A percentile compares a stretch with the other conserved stretches of the same genome.
phyloP scores from a whole-genome alignment of 2,329 filamentous ascomycete genomes.

The Claviceps spartinae region DNA sequence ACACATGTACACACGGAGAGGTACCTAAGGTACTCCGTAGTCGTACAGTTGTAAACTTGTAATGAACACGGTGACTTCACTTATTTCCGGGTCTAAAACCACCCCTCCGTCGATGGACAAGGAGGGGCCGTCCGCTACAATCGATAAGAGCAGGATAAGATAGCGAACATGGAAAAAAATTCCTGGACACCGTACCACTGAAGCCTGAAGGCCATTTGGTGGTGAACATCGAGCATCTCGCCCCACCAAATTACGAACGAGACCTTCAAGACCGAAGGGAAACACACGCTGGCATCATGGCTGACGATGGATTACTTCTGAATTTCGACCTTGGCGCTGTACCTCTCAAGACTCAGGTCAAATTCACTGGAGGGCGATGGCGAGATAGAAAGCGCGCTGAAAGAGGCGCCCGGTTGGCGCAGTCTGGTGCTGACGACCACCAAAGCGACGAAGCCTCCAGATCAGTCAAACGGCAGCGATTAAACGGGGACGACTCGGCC shows the following conservation, averaged over 20 bases:
- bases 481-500: constrained; percentile 14
- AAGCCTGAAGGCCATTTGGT: neutral
- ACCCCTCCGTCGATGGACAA: too few relatives aligned
- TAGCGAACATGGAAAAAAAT: neutral
- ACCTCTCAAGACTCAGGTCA: constrained; percentile 46
- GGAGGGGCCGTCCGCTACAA: neutral
- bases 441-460: constrained; percentile 18
- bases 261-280: neutral
- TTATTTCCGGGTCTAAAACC: too few relatives aligned
- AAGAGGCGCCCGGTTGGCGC: constrained; percentile 18
- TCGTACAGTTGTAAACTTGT: too few relatives aligned
- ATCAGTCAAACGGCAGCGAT: constrained; percentile 33
- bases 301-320: constrained; percentile 86
- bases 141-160: neutral
- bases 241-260: constrained; percentile 4
- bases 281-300: constrained; percentile 41
- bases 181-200: neutral
- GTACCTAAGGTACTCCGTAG: too few relatives aligned
- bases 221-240: neutral
- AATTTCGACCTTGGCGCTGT: constrained; percentile 73
- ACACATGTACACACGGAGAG: too few relatives aligned
- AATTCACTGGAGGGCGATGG: constrained; percentile 86
- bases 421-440: constrained; percentile 11
- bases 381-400: constrained; percentile 67
- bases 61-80: too few relatives aligned